A percentile compares a stretch with the other conserved stretches of the same genome.
Conservation (phyloP, 2,329 filamentous ascomycete species). For the Calonectria naviculata region DNA sequence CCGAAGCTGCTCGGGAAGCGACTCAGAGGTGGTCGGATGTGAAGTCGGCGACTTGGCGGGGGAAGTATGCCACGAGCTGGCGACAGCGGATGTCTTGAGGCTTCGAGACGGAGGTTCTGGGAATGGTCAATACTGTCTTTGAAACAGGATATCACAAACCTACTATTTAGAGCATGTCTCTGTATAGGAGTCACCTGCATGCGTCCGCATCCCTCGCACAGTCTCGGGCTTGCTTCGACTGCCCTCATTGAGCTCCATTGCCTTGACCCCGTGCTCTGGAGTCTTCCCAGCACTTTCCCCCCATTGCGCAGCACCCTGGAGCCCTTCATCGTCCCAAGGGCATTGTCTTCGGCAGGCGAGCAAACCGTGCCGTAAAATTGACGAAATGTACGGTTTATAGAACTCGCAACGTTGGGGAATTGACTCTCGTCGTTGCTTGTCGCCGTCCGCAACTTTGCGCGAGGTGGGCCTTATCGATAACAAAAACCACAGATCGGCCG, state of each 20-base stretch:
- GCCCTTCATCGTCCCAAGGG: conserved; percentile 36
- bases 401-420: neutral
- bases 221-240: neutral
- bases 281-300: conserved; percentile 26
- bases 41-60: conserved; percentile 47
- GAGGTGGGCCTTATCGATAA: conserved; percentile 43
- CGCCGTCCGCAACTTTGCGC: conserved; percentile 3
- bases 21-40: conserved; percentile 44
- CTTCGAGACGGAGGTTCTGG: conserved; percentile 26
- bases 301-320: conserved; percentile 37
- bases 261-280: conserved; percentile 6
- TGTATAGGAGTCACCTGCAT: neutral
- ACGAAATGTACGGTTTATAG: neutral
- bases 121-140: conserved; percentile 19
- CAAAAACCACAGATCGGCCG: neutral
- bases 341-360: conserved; percentile 22
- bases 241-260: conserved; percentile 28
- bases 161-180: conserved; percentile 23
- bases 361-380: neutral
- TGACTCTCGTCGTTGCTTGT: neutral
- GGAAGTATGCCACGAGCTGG: conserved; percentile 42
- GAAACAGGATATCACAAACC: neutral
- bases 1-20: conserved; percentile 60
- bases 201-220: neutral
- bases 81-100: conserved; percentile 28